Base-by-base conservation (phyloP, 352 stramenopile genomes). In the Phytophthora podocarpi region DNA sequence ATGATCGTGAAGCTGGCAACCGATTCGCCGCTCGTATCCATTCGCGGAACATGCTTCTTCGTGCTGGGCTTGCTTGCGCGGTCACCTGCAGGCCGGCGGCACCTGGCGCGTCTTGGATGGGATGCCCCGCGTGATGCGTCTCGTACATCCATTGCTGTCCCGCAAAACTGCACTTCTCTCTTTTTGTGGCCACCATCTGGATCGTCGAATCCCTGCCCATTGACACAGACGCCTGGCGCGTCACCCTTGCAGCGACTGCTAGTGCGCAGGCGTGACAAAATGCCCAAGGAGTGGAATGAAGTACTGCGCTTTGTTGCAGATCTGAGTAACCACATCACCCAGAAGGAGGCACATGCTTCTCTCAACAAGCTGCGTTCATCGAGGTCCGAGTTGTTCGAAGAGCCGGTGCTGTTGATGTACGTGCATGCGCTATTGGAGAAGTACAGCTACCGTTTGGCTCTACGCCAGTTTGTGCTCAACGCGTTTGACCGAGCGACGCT, bases 281-380 rank as follows among this genome's bases (percentile, higher is more conserved):
- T 91, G 26, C 78, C 87, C 18, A 71, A 82, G 1, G 84, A 91
- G 28, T 91, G 84, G 83, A 83, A 76, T 32, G 87, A 96, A 64
- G 68, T 95, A 4, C 51, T 96, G 35, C 83, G 85, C 1, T 72
- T 83, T 45, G 77, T 96, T 27, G 87, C 84, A 1, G 86, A 96
- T 35, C 32, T 96, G 58, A 96, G 87, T 57, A 95, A 94, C 68
- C 87, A 95, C 57, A 96, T 96, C 53, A 94, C 85, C 3, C 87
- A 96, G 59, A 96, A 96, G 63, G 87, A 96, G 56, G 87, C 87
- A 2, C 85, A 94, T 59, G 78, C 83, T 18, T 90, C 84, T 39
- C 74, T 96, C 11, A 93, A 93, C 78, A 93, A 92, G 58, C 51
- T 96, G 30, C 84, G 84, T 9, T 72, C 71, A 7, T 68, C 80